phyloP scores from a whole-genome alignment of 371 early-diverging fungal genomes.

The Chytridiales sp. region DNA sequence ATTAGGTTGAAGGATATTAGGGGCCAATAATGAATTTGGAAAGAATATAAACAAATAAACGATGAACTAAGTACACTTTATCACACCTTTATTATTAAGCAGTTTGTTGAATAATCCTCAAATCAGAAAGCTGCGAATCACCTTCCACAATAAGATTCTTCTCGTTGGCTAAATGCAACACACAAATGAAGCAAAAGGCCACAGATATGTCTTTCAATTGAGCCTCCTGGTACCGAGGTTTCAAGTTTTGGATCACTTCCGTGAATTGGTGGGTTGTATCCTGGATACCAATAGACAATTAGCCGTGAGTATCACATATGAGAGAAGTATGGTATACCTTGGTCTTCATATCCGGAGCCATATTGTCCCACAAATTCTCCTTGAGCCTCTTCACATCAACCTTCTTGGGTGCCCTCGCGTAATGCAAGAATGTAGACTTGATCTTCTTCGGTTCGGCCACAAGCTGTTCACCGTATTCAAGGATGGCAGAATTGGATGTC shows the following conservation, averaged over 20 bases:
- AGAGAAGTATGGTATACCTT: too few relatives aligned
- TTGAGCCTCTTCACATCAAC: constrained; percentile 94
- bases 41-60: not conserved
- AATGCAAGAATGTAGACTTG: constrained; percentile 60
- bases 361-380: constrained; percentile 88
- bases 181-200: constrained; percentile 94
- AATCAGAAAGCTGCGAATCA: too few relatives aligned
- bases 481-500: not conserved
- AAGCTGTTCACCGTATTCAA: constrained; percentile 38
- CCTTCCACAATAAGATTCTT: constrained; percentile 68
- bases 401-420: constrained; percentile 84
- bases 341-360: constrained; percentile 28
- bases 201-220: constrained; percentile 87
- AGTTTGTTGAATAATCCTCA: too few relatives aligned
- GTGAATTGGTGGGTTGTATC: constrained; percentile 53
- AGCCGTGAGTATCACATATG: too few relatives aligned
- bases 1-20: constrained; percentile 69
- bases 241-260: constrained; percentile 66
- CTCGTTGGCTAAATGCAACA: constrained; percentile 95
- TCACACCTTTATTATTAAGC: not conserved
- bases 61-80: not conserved
- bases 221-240: constrained; percentile 70
- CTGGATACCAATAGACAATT: not conserved
- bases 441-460: constrained; percentile 49
- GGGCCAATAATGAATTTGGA: not conserved